phyloP scores from a whole-genome alignment of 306 rosid genomes.

The Ammopiptanthus mongolicus region DNA sequence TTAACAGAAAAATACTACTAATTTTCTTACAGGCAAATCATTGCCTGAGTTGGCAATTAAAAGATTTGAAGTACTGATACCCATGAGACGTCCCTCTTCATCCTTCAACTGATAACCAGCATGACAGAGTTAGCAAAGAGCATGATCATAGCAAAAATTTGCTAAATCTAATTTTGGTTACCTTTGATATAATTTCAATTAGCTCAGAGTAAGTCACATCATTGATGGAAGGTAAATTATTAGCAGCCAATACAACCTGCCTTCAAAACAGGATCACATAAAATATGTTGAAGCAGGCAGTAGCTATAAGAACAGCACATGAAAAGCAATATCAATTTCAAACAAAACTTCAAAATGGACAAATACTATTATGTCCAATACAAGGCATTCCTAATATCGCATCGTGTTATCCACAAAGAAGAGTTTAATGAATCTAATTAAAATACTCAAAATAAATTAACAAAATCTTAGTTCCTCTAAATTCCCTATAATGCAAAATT shows the following conservation, averaged over 20 bases:
- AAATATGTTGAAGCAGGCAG: slow-evolving; percentile 18
- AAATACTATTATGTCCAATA: background rate
- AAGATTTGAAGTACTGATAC: slow-evolving; percentile 74
- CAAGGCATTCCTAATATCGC: background rate
- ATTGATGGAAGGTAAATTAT: slow-evolving; percentile 87
- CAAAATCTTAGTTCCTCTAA: background rate
- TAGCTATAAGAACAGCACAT: background rate
- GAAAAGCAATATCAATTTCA: slow-evolving; percentile 3
- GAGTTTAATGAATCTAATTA: background rate
- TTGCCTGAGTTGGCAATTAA: slow-evolving; percentile 78
- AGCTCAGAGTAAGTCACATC: slow-evolving; percentile 81
- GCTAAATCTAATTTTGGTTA: slow-evolving; percentile 15
- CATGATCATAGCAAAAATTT: background rate
- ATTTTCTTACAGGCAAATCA: slow-evolving; percentile 79
- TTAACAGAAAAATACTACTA: background rate
- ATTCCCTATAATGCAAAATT: background rate
- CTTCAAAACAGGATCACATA: background rate
- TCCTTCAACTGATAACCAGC: slow-evolving; percentile 67
- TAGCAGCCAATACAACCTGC: slow-evolving; percentile 93
- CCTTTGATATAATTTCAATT: slow-evolving; percentile 73
- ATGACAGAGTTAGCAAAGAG: slow-evolving; percentile 20
- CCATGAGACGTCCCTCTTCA: slow-evolving; percentile 55
- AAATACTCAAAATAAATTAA: background rate
- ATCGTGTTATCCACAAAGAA: background rate
- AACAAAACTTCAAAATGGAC: background rate